Percentiles rank a stretch among this genome's conserved stretches.
phyloP scores from a whole-genome alignment of 148 eudicot species.

The Fagopyrum esculentum region DNA sequence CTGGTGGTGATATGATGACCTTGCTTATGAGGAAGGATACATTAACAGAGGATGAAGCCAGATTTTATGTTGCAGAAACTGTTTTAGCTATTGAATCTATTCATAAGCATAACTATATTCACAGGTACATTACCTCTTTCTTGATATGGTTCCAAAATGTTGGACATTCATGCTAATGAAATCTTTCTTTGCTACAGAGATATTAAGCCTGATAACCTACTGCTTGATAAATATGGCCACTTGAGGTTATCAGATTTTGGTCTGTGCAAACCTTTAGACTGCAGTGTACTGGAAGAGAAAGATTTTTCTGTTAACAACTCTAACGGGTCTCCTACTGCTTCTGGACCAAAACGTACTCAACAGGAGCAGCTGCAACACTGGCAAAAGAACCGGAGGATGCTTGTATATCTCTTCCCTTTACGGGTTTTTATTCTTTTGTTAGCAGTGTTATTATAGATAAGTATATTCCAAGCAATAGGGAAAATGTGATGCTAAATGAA shows the following conservation, averaged over 20 bases:
- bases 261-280: slow-evolving; percentile 87
- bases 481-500: not conserved
- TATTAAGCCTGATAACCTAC: slow-evolving; percentile 92
- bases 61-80: slow-evolving; percentile 93
- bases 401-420: slow-evolving; percentile 40
- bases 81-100: slow-evolving; percentile 94
- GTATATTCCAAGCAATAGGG: not conserved
- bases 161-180: slow-evolving; percentile 8
- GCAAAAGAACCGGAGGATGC: slow-evolving; percentile 96
- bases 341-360: slow-evolving; percentile 79
- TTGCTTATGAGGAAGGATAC: slow-evolving; percentile 94
- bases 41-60: slow-evolving; percentile 79
- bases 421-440: not conserved
- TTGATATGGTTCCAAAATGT: not conserved
- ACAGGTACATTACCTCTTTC: slow-evolving; percentile 47
- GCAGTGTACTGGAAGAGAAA: slow-evolving; percentile 77
- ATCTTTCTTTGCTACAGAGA: slow-evolving; percentile 51
- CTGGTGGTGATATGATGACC: slow-evolving; percentile 99
- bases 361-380: slow-evolving; percentile 91
- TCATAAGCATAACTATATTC: slow-evolving; percentile 87
- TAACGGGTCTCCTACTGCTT: slow-evolving; percentile 40
- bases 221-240: slow-evolving; percentile 89
- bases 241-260: slow-evolving; percentile 87
- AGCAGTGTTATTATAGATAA: not conserved
- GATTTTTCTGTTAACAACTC: slow-evolving; percentile 48